Evolutionary conservation across 1,284 basidiomycete genomes (phyloP).

Genomic region (Cryptococcus sp.): DNA sequence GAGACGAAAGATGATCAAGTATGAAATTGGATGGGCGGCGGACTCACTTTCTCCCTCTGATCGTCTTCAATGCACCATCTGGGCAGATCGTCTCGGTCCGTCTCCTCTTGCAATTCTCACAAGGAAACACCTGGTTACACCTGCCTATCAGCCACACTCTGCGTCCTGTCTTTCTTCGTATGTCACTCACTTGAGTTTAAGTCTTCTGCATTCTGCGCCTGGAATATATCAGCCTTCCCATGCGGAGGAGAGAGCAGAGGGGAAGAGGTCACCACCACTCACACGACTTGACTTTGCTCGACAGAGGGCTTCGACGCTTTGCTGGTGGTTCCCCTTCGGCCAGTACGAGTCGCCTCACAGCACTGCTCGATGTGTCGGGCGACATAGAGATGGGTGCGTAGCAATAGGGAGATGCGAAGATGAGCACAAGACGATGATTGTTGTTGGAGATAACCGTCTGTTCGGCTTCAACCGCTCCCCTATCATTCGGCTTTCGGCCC

Average conservation of each 20-base stretch:
- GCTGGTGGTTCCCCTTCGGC: not conserved
- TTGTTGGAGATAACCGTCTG: no score
- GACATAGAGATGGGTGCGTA: no score
- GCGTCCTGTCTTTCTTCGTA: not conserved
- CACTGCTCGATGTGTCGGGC: not conserved
- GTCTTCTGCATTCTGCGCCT: conserved; percentile 23
- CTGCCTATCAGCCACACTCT: conserved; percentile 1
- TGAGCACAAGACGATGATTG: no score
- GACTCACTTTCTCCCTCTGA: conserved; percentile 15
- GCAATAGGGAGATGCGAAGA: no score
- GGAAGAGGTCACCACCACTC: not conserved
- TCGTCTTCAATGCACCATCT: conserved; percentile 10
- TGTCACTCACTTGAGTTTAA: conserved; percentile 17
- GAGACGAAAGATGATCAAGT: no score
- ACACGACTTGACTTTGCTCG: not conserved
- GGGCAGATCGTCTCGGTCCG: conserved; percentile 7
- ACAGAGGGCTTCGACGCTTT: not conserved
- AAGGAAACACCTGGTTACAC: conserved; percentile 10
- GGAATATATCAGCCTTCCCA: not conserved
- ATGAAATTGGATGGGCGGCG: not conserved
- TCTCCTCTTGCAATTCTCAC: conserved; percentile 10
- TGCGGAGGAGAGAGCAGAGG: no score
- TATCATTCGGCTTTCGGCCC: no score
- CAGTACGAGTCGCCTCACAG: not conserved
- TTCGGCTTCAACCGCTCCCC: no score